phyloP scores from a whole-genome alignment of 345 rosid species.

The Heritiera littoralis region DNA sequence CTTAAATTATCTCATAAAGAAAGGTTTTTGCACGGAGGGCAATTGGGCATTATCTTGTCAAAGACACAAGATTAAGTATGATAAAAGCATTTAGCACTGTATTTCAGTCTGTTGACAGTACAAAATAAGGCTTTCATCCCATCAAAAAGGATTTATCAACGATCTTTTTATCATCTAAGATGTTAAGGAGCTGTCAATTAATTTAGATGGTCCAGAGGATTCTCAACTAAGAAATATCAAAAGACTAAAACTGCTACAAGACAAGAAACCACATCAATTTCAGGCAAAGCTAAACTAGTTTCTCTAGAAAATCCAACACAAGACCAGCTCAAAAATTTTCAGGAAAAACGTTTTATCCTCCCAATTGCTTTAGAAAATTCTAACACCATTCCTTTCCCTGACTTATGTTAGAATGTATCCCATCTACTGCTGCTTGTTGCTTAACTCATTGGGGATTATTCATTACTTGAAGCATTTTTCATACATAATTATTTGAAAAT shows the following conservation, averaged over 20 bases:
- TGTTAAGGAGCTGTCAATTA: background rate
- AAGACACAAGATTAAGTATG: background rate
- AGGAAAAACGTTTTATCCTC: background rate
- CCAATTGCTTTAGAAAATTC: background rate
- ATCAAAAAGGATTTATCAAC: background rate
- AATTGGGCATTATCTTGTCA: background rate
- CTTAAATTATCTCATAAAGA: background rate
- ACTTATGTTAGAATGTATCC: background rate
- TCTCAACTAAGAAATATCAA: background rate
- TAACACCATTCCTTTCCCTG: background rate
- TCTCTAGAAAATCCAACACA: background rate
- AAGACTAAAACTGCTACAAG: background rate
- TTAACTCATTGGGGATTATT: background rate
- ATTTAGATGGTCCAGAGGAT: background rate
- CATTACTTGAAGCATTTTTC: background rate
- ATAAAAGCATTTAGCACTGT: background rate
- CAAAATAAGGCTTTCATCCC: background rate
- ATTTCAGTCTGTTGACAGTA: background rate
- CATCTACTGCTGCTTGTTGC: background rate
- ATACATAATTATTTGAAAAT: background rate
- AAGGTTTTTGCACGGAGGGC: background rate
- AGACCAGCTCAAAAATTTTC: background rate
- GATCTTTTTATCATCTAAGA: slow-evolving; percentile 3
- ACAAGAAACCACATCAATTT: slow-evolving; percentile 10
- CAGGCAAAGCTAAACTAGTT: background rate